These are phyloP conservation scores for Globisporangium abappressorium DNA, from an alignment of 352 stramenopile genomes.

Conservation along the genomic window DNA sequence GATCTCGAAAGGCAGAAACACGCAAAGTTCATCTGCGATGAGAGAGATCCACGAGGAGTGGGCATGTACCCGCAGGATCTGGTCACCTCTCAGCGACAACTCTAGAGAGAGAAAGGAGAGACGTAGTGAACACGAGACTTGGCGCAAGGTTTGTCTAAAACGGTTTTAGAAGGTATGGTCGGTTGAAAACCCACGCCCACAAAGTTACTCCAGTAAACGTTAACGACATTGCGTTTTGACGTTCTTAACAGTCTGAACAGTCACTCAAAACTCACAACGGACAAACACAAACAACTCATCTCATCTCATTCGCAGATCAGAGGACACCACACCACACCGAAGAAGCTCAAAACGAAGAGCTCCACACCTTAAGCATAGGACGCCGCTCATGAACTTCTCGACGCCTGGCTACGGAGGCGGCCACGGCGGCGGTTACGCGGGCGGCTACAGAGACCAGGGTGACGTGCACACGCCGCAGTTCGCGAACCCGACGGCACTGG, in stretches of 20 bases:
- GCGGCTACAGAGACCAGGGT: conserved; percentile 31
- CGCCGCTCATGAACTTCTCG: conserved; percentile 20
- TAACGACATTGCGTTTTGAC: no score
- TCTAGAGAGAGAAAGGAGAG: neutral
- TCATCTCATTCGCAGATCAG: no score
- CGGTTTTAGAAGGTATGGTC: neutral
- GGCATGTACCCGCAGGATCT: conserved; percentile 11
- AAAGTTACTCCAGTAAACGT: no score
- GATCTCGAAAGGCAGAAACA: neutral
- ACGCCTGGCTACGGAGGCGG: conserved; percentile 19
- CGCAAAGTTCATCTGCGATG: conserved; percentile 2
- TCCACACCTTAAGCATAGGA: neutral
- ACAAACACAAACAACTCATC: neutral
- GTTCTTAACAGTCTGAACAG: neutral
- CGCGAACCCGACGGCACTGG: conserved; percentile 42
- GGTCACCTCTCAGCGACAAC: neutral
- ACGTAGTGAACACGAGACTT: neutral
- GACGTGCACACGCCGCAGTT: conserved; percentile 29
- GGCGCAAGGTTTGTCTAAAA: neutral
- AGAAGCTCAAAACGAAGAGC: neutral
- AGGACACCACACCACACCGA: neutral
- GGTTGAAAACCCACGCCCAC: neutral
- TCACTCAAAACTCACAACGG: neutral
- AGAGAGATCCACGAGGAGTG: conserved; percentile 8
- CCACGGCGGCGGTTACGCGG: conserved; percentile 15